Conservation (phyloP, 371 early-diverging fungal species). For the Coemansia sp. region DNA sequence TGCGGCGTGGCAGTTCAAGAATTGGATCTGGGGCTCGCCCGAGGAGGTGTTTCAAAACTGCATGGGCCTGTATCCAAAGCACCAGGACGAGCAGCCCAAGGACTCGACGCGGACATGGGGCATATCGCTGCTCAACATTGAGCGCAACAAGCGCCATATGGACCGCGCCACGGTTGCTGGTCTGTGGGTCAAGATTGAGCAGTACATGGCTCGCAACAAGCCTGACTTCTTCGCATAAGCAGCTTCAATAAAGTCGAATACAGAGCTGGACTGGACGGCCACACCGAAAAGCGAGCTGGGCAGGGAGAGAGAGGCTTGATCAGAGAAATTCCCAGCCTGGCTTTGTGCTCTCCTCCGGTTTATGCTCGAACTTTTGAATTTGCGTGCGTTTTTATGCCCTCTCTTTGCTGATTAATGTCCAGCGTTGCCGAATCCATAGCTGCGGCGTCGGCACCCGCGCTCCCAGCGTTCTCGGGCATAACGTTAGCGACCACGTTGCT, state of each 20-base stretch:
- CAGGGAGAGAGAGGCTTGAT: too few relatives aligned
- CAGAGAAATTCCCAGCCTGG: too few relatives aligned
- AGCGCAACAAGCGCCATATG: slow-evolving; percentile 70
- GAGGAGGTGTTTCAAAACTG: slow-evolving; percentile 76
- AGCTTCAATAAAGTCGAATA: too few relatives aligned
- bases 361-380: too few relatives aligned
- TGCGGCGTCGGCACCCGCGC: not conserved
- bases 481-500: not conserved
- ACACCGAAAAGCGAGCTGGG: too few relatives aligned
- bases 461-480: not conserved
- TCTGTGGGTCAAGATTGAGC: slow-evolving; percentile 64
- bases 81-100: slow-evolving; percentile 66
- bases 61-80: slow-evolving; percentile 79
- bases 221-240: slow-evolving; percentile 47
- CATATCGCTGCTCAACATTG: slow-evolving; percentile 72
- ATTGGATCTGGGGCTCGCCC: slow-evolving; percentile 84
- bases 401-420: too few relatives aligned
- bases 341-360: too few relatives aligned
- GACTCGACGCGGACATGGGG: slow-evolving; percentile 70
- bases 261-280: too few relatives aligned
- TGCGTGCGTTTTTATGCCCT: too few relatives aligned
- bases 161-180: slow-evolving; percentile 72
- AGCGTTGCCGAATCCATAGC: not conserved
- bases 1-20: slow-evolving; percentile 91
- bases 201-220: slow-evolving; percentile 49